Evolutionary conservation across 1,139 yeast genomes (phyloP).

Genomic region (Geotrichum histeridarum): DNA sequence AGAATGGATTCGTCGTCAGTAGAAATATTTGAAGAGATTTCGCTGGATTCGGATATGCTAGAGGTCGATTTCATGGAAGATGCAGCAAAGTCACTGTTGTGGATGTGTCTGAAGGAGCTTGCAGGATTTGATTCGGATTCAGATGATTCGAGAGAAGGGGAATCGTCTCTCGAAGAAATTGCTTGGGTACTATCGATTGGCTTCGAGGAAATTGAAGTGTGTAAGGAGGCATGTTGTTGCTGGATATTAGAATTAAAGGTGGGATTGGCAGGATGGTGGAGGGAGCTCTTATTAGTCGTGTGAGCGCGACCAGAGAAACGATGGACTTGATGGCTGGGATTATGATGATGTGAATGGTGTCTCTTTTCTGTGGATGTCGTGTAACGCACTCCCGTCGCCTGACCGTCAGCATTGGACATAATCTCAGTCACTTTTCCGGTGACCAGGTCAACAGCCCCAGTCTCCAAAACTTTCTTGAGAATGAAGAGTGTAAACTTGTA

Average conservation of each 20-base stretch:
- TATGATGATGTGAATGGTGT: slow-evolving; percentile 60
- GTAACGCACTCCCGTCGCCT: slow-evolving; percentile 27
- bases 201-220: background rate
- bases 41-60: slow-evolving; percentile 18
- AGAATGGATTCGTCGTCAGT: slow-evolving; percentile 18
- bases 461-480: slow-evolving; percentile 71
- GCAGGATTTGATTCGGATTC: background rate
- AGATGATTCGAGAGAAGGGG: background rate
- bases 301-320: background rate
- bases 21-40: slow-evolving; percentile 12
- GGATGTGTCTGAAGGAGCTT: slow-evolving; percentile 12
- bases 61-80: slow-evolving; percentile 13
- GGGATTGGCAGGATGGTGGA: slow-evolving; percentile 21
- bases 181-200: background rate
- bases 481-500: slow-evolving; percentile 82
- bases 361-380: slow-evolving; percentile 45
- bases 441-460: slow-evolving; percentile 78
- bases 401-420: slow-evolving; percentile 26
- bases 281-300: slow-evolving; percentile 17
- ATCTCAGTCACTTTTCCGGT: slow-evolving; percentile 78
- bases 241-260: slow-evolving; percentile 13
- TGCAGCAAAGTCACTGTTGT: slow-evolving; percentile 10
- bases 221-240: slow-evolving; percentile 4
- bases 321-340: slow-evolving; percentile 33
- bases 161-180: background rate